A percentile compares a stretch with the other conserved stretches of the same genome.
Evolutionary conservation across 495 filamentous ascomycete genomes (phyloP).

Genomic region (Rusavskia elegans): DNA sequence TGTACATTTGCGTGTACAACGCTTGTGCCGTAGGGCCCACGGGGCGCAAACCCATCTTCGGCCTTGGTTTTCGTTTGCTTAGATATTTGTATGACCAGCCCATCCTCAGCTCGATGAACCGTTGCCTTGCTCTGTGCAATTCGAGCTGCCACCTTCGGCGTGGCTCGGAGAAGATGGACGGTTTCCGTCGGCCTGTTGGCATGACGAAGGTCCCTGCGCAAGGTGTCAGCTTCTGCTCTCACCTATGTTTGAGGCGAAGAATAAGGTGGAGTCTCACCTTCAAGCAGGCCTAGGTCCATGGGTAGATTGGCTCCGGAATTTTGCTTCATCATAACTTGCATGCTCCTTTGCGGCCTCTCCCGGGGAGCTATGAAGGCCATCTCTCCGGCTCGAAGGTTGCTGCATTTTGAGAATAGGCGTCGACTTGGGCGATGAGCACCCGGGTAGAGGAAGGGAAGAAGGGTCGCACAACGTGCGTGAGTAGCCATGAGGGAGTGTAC

Average conservation of each 20-base stretch:
- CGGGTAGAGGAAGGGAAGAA: conserved; percentile 3
- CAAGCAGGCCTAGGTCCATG: conserved; percentile 37
- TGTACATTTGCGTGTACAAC: conserved; percentile 54
- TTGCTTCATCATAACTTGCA: conserved; percentile 20
- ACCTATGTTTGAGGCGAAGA: neutral
- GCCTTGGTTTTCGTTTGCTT: conserved; percentile 27
- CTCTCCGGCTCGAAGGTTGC: neutral
- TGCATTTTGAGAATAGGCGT: neutral
- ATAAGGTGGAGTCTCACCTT: conserved; percentile 15
- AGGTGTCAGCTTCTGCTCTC: no score
- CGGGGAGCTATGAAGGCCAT: neutral
- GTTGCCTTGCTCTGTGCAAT: conserved; percentile 27
- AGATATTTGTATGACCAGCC: conserved; percentile 20
- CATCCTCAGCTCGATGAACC: conserved; percentile 19
- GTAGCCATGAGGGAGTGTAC: neutral
- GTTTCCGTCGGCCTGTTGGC: conserved; percentile 38
- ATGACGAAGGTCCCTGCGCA: conserved; percentile 38
- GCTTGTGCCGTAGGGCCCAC: conserved; percentile 35
- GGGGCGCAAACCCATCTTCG: conserved; percentile 25
- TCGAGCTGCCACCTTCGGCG: conserved; percentile 28
- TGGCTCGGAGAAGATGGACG: conserved; percentile 35
- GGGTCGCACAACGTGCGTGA: neutral
- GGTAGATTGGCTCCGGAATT: conserved; percentile 17
- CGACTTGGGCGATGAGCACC: neutral
- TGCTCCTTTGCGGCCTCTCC: conserved; percentile 24